Evolutionary conservation across 345 rosid species (phyloP), one percentile per base, ranked within the genome.

Genomic region (Brassica cretica): DNA sequence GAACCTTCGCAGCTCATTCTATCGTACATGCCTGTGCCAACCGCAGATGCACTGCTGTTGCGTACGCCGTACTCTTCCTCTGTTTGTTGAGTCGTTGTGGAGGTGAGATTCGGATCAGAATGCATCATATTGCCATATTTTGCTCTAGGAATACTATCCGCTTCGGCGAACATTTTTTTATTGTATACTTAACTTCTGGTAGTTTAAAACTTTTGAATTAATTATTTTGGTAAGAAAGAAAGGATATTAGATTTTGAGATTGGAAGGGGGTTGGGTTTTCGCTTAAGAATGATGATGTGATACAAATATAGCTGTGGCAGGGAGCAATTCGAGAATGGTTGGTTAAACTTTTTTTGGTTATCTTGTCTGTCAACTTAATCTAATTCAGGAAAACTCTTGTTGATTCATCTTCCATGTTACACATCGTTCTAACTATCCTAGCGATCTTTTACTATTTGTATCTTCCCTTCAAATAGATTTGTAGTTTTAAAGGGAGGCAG

Each of bases 1-100:
- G 98, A 94, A 10, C 97, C 93, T 74, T 92, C 97, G 32, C 91
- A 84, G 81, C 98, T 94, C 86, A 90, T 71, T 74, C 97, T 78
- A 70, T 92, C 91, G 35, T 64, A 86, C 78, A 68, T 76, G 1
- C 78, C 85, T 1, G 90, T 85, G 62, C 92, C 81, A 2, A 74
- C 67, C 0, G 83, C 77, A 3, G 98, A 94, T 11, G 89, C 93
- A 71, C 95, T 91, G 85, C 98, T 94, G 72, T 85, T 85, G 2
- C 98, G 92, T 67, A 82, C 0, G 2, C 67, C 53, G 46, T 78
- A 81, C 66, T 85, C 93, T 8, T 88, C 92, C 2, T 87, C 88
- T 5, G 73, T 74, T 12, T 74, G 82, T 4, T 74, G 18, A 12
- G 30, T 68, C 39, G 68, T 72, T 2, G 78, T 68, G 32, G 88